Base-by-base conservation (phyloP, 495 filamentous ascomycete species). In the Paragyromitra xinjiangensis region DNA sequence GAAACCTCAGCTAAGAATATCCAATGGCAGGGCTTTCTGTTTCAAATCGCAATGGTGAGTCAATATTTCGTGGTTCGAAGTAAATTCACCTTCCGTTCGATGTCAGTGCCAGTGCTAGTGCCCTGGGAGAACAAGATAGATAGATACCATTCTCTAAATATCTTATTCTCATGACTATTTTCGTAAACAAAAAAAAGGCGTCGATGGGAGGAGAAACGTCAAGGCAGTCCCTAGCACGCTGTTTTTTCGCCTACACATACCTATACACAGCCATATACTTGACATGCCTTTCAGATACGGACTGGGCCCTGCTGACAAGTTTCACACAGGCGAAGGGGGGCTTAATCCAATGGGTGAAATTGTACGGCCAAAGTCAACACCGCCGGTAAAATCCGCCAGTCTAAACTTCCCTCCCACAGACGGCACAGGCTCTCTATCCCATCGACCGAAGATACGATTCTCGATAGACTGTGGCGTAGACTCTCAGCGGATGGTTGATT, bases 391-490 rank as follows among this genome's bases (percentile, higher is more conserved):
- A 81, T 81, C 80, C 8, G 55, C 37, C 37, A 78, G 71, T 44
- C 67, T 79, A 59, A 64, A 75, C 40, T 51, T 77, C 34, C 68
- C 44, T 9, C 44, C 64, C 29, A 67, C 61, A 22, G 69, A 39
- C 37, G 75, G 75, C 45, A 75, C 67, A 26, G 61, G 61, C 11
- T 71, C 73, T 19, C 29, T 63, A 64, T 34, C 70, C 26, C 29
- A 78, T 53, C 74, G 80, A n/a, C 80, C 79, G 63, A 81, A 72
- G 62, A 78, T 81, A 55, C 79, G 80, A 48, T 81, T 81, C 69
- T 81, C 80, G 55, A 68, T 81, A 62, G 80, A 81, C 50, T 67
- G 79, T 12, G 64, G 65, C 9, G 64, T 71, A 48, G 71, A 64
- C 39, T 29, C 79, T 56, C 78, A 75, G 39, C 68, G 77, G 71